phyloP scores from a whole-genome alignment of 345 rosid genomes.

The Boechera stricta region DNA sequence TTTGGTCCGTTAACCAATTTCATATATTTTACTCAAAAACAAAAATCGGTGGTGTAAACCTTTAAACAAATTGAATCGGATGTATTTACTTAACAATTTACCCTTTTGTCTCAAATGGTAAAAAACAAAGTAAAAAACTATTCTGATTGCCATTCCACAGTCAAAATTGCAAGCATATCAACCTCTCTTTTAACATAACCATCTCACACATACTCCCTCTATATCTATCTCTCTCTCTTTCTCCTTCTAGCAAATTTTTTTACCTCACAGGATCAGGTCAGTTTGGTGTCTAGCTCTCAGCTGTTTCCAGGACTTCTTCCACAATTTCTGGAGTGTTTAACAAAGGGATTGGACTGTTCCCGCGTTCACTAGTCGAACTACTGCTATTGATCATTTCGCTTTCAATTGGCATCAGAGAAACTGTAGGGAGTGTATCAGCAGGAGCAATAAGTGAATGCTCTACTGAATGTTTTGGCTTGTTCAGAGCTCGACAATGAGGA shows the following conservation, averaged over 20 bases:
- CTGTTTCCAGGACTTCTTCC: slow-evolving; percentile 17
- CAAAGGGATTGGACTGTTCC: slow-evolving; percentile 34
- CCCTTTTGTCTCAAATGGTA: not conserved
- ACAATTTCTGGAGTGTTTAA: slow-evolving; percentile 20
- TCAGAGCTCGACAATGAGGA: slow-evolving; percentile 84
- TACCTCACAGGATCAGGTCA: slow-evolving; percentile 7
- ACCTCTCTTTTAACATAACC: not conserved
- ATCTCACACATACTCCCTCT: not conserved
- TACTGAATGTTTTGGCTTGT: slow-evolving; percentile 60
- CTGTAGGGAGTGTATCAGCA: not conserved
- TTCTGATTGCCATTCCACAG: slow-evolving; percentile 5
- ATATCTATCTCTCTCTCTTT: not conserved
- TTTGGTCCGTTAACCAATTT: too few species aligned
- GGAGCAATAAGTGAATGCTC: slow-evolving; percentile 40
- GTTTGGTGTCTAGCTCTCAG: slow-evolving; percentile 20
- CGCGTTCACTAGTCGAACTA: slow-evolving; percentile 35
- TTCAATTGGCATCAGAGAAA: slow-evolving; percentile 28
- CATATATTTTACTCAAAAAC: too few species aligned
- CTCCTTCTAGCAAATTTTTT: slow-evolving; percentile 1
- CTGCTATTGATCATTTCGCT: slow-evolving; percentile 27
- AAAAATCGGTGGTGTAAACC: too few species aligned
- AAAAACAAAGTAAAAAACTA: not conserved
- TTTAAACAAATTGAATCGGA: not conserved
- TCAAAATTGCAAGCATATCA: slow-evolving; percentile 32
- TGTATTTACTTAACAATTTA: not conserved